Conservation (phyloP, 306 rosid species). For the Amphicarpaea edgeworthii region DNA sequence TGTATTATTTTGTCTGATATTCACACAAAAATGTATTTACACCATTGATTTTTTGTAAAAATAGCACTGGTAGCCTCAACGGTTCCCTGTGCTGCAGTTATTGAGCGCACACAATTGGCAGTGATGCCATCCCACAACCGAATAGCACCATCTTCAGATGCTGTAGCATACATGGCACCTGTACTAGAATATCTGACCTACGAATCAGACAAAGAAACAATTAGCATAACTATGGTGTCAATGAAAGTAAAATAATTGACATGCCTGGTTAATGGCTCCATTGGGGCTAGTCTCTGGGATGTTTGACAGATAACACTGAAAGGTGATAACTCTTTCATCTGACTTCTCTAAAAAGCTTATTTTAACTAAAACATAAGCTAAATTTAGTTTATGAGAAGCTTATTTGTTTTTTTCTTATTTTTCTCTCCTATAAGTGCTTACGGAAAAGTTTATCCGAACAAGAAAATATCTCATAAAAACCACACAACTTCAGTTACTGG, state of each 20-base stretch:
- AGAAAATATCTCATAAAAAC: slow-evolving; percentile 11
- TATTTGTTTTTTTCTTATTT: too few species aligned
- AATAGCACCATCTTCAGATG: slow-evolving; percentile 85
- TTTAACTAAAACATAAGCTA: too few species aligned
- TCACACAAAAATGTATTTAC: slow-evolving; percentile 34
- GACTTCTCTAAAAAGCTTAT: neutral
- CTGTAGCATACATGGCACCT: slow-evolving; percentile 88
- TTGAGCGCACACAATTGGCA: slow-evolving; percentile 76
- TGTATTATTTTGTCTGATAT: neutral
- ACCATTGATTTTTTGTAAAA: slow-evolving; percentile 87
- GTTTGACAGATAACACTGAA: slow-evolving; percentile 82
- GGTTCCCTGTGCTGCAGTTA: slow-evolving; percentile 82
- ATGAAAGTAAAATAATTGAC: slow-evolving; percentile 39
- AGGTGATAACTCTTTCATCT: slow-evolving; percentile 54
- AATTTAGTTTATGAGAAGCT: neutral
- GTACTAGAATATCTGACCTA: slow-evolving; percentile 90
- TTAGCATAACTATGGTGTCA: slow-evolving; percentile 11
- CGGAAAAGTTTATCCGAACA: neutral
- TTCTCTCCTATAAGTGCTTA: neutral
- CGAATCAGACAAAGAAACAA: slow-evolving; percentile 42
- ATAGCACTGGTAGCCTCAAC: slow-evolving; percentile 86
- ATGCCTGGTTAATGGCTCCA: slow-evolving; percentile 94
- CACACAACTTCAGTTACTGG: neutral
- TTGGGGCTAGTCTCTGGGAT: slow-evolving; percentile 67
- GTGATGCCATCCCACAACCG: slow-evolving; percentile 91